Conservation (phyloP, 2,329 filamentous ascomycete genomes). For the Penicillium sp. region DNA sequence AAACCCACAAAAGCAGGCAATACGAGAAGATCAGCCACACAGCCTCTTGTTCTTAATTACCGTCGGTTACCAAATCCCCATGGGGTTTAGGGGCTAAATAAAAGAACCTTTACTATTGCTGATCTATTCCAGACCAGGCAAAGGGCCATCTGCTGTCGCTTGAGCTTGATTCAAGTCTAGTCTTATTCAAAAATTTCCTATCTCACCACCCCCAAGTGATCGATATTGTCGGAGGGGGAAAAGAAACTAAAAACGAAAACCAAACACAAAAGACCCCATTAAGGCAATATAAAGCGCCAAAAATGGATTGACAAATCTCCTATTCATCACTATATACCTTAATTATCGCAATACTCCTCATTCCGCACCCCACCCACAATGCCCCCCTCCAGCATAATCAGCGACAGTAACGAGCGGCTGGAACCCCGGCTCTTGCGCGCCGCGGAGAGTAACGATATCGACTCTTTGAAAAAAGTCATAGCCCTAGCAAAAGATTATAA, state of each 20-base stretch:
- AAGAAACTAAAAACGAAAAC: not conserved
- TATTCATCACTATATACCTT: not conserved
- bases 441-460: conserved; percentile 38
- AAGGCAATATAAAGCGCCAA: not conserved
- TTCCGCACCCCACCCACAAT: conserved; percentile 11
- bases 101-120: conserved; percentile 6
- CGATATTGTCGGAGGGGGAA: not conserved
- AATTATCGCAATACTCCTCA: not conserved
- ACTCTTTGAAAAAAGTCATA: conserved; percentile 34
- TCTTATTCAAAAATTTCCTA: not conserved
- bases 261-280: not conserved
- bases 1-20: conserved; percentile 7
- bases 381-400: conserved; percentile 34
- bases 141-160: not conserved
- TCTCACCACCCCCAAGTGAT: not conserved
- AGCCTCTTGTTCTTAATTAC: not conserved
- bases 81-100: not conserved
- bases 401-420: conserved; percentile 39
- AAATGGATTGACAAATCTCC: conserved; percentile 13
- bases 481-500: conserved; percentile 35
- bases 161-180: conserved; percentile 4
- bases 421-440: conserved; percentile 45
- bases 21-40: conserved; percentile 17
- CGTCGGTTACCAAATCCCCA: not conserved
- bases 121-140: conserved; percentile 6